Evolutionary conservation across 2,329 filamentous ascomycete genomes (phyloP).

Genomic region (Hymenoscyphus albidus): DNA sequence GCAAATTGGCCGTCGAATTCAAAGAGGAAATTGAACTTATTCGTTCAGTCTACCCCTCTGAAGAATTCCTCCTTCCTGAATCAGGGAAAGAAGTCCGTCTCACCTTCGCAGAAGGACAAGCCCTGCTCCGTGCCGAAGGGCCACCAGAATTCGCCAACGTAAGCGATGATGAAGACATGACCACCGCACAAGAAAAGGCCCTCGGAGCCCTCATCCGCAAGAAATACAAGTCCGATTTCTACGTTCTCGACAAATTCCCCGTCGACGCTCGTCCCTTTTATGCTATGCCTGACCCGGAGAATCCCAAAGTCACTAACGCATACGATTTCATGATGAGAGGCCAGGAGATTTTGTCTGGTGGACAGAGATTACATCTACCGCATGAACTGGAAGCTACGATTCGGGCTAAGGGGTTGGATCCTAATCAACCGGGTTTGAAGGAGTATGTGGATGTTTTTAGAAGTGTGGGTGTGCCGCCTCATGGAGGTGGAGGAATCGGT

Average conservation of each 20-base stretch:
- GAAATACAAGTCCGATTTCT: slow-evolving; percentile 94
- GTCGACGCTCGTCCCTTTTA: slow-evolving; percentile 87
- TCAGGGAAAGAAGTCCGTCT: slow-evolving; percentile 71
- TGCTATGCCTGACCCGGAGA: slow-evolving; percentile 71
- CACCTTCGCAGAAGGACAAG: slow-evolving; percentile 73
- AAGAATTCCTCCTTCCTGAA: slow-evolving; percentile 71
- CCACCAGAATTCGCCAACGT: slow-evolving; percentile 64
- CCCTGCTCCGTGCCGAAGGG: slow-evolving; percentile 72
- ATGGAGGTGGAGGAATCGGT: slow-evolving; percentile 86
- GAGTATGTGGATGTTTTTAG: slow-evolving; percentile 83
- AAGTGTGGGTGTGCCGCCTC: slow-evolving; percentile 80
- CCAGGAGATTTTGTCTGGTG: slow-evolving; percentile 88
- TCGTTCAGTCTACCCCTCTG: slow-evolving; percentile 70
- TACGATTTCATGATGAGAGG: slow-evolving; percentile 87
- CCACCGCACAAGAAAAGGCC: slow-evolving; percentile 80
- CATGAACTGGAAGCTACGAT: slow-evolving; percentile 73
- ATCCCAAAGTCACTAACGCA: slow-evolving; percentile 62
- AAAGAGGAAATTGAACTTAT: slow-evolving; percentile 69
- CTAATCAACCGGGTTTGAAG: slow-evolving; percentile 69
- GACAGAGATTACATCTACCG: slow-evolving; percentile 85
- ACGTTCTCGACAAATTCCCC: slow-evolving; percentile 95
- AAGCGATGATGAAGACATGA: slow-evolving; percentile 73
- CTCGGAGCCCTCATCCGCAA: slow-evolving; percentile 80
- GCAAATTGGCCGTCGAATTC: slow-evolving; percentile 59
- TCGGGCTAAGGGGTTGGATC: slow-evolving; percentile 75